Base-by-base conservation (phyloP, 345 rosid species). In the Viola odorata region DNA sequence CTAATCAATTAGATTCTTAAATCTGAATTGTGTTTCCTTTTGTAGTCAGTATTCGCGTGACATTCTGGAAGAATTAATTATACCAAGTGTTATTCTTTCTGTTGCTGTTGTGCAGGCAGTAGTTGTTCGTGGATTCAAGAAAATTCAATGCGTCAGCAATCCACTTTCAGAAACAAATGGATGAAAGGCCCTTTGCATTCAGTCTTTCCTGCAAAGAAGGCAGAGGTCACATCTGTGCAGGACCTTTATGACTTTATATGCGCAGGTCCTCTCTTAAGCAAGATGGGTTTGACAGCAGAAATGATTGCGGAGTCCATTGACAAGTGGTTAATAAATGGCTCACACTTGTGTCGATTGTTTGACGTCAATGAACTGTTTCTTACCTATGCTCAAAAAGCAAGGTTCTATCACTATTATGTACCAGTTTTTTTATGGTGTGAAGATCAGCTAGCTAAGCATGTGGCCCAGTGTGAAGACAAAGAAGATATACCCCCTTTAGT, bases 351-450 rank as follows among this genome's bases (percentile, higher is more conserved):
- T 55, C 83, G 84, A 16, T 62, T 94, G 36, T 94, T 94, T 77
- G 77, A 81, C 79, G 71, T 90, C 61, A 83, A 88, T 16, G 95
- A 85, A 49, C 74, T 90, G 69, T 70, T 65, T 64, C 96, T 94
- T 58, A 79, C 85, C 0, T 45, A 64, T 57, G 84, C 96, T 60
- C 80, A 88, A 75, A 90, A 86, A 69, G 88, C 85, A 6, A 81
- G 97, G 80, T 61, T 94, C 7, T 94, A 79, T 70, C 99, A 91
- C 68, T 94, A 90, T 75, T 94, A 94, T 66, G 74, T 91, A 44
- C 99, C 99, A 5, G 96, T 94, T 51, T 94, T 88, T 76, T 3
- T 94, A 1, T 94, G 99, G 97, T 90, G 96, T 53, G 88, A 94
- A 80, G 83, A 86, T 57, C 84, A 86, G 85, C 88, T 94, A 75